phyloP scores from a whole-genome alignment of 495 filamentous ascomycete species.

The Usnea hakonensis region DNA sequence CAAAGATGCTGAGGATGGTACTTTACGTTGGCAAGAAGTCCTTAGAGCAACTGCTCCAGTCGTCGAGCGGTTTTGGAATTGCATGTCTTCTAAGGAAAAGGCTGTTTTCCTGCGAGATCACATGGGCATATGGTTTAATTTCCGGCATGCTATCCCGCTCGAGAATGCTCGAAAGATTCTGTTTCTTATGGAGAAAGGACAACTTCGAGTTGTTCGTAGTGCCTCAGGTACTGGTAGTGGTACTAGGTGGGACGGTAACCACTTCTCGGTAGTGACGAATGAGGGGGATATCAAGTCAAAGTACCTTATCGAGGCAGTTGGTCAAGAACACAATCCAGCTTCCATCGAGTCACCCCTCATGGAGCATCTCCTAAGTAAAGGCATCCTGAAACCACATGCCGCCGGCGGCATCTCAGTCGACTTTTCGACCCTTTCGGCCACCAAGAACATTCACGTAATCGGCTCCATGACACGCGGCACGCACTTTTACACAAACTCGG shows the following conservation, averaged over 20 bases:
- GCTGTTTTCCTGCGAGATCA: not conserved
- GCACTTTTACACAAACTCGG: constrained; percentile 61
- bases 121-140: not conserved
- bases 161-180: not conserved
- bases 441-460: not conserved
- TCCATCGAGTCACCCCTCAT: not conserved
- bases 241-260: too few species aligned
- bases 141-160: not conserved
- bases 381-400: not conserved
- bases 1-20: not conserved
- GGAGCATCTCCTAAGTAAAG: not conserved
- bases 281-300: not conserved
- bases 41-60: not conserved
- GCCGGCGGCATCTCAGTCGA: not conserved
- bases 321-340: not conserved
- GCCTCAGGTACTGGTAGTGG: too few species aligned
- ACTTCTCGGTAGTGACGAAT: too few species aligned
- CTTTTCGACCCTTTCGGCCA: not conserved
- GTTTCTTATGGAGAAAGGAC: not conserved
- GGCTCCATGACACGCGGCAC: constrained; percentile 36
- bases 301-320: not conserved
- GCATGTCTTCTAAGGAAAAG: not conserved
- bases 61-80: not conserved
- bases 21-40: not conserved
- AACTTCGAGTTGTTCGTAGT: not conserved